Evolutionary conservation across 1,284 basidiomycete genomes (phyloP), one percentile per base, ranked within the genome.

Genomic region (Fomes fomentarius): DNA sequence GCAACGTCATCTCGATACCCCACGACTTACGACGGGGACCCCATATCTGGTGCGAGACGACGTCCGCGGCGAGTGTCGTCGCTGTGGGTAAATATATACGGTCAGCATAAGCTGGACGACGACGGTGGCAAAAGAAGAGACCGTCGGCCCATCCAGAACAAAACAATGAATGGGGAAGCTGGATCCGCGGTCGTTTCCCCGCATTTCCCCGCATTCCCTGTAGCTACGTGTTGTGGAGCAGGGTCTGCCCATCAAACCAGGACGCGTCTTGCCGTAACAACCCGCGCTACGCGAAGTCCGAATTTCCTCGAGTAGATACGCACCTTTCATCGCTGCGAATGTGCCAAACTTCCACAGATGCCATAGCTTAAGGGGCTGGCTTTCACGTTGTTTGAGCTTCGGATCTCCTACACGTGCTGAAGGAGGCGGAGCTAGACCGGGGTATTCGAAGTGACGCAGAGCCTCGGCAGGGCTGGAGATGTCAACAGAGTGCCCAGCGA

Each of bases 1-100:
- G 78, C 21, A 93, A 76, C 1, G 91, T 93, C 91, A 94, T 93
- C 69, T 94, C 89, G 47, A 96, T 84, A 0, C 92, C 91, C 93
- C 93, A 96, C 4, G 89, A 87, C 69, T 89, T 89, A 66, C 84
- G 87, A 34, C 87, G 83, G 1, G 94, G 93, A 2, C 93, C 93
- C 78, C 83, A 89, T 38, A 94, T 72, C 61, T 85, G 82, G 66
- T 94, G 85, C 8, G 80, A 77, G 30, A 92, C 70, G 24, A 93
- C 78, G 52, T 91, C 92, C 21, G 76, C 72, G 5, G 84, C 82
- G 9, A 94, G 68, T 41, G 87, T 83, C 30, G 84, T 85, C 24
- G 84, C 91, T 93, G 66, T 22, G 22, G 12, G 28, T 37, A n/a
- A 26, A 12, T 19, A 12, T 44, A 43, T 44, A 25, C 28, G n/a